Evolutionary conservation across 2,329 filamentous ascomycete species (phyloP).

Genomic region (Pseudogymnoascus sp.): DNA sequence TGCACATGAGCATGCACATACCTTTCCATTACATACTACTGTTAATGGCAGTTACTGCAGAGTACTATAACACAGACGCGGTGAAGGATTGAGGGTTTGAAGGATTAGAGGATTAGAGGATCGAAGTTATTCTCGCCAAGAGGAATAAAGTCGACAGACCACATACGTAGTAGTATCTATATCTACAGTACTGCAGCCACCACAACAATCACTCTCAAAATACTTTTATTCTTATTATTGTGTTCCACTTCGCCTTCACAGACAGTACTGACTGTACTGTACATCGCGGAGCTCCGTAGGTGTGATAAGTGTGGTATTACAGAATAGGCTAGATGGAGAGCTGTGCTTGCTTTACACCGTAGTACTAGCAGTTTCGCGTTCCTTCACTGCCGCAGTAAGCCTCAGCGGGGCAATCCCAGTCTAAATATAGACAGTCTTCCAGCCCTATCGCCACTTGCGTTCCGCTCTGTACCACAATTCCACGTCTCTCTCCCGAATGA

Average conservation of each 20-base stretch:
- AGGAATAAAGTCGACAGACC: not conserved
- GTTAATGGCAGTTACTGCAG: not conserved
- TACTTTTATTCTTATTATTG: not conserved
- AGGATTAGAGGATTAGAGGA: not conserved
- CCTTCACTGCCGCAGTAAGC: conserved; percentile 1
- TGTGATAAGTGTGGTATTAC: not conserved
- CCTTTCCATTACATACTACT: not conserved
- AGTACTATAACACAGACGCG: not conserved
- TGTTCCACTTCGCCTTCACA: not conserved
- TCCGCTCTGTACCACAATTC: not conserved
- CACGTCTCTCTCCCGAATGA: not conserved
- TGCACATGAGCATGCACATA: not conserved
- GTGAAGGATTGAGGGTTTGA: not conserved
- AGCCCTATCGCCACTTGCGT: conserved; percentile 3
- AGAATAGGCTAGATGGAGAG: not conserved
- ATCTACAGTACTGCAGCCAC: not conserved
- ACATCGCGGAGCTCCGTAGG: too few relatives aligned
- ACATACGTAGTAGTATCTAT: too few relatives aligned
- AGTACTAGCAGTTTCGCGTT: not conserved
- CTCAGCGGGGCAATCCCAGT: not conserved
- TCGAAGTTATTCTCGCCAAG: not conserved
- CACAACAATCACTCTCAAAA: not conserved
- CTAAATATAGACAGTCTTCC: not conserved
- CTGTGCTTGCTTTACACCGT: not conserved
- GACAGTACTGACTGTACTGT: not conserved